phyloP scores from a whole-genome alignment of 192 early-diverging fungal species.

The Linnemannia zychae region DNA sequence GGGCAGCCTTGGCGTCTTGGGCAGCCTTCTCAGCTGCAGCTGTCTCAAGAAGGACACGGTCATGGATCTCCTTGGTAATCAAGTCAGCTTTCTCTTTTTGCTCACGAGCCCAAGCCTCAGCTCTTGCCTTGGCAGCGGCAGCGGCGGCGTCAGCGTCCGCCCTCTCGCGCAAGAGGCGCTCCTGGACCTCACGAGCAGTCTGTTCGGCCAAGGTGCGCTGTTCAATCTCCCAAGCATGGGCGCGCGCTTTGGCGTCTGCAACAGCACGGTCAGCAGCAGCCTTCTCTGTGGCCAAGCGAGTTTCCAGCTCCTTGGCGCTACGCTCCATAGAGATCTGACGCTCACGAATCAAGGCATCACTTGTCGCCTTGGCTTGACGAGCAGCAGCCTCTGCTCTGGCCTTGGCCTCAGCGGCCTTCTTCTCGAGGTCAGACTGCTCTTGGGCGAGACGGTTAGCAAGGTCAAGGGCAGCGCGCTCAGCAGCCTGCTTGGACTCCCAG shows the following conservation, averaged over 20 bases:
- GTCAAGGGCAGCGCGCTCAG: constrained; percentile 13
- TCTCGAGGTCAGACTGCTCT: constrained; percentile 23
- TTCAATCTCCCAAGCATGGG: constrained; percentile 24
- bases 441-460: constrained; percentile 12
- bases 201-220: constrained; percentile 9
- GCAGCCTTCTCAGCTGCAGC: constrained; percentile 16
- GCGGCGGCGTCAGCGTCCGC: constrained; percentile 14
- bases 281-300: constrained; percentile 6
- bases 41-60: constrained; percentile 8
- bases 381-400: constrained; percentile 19
- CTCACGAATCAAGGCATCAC: constrained; percentile 8
- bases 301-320: constrained; percentile 18
- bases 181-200: constrained; percentile 10
- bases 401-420: constrained; percentile 10
- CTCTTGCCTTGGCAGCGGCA: constrained; percentile 11
- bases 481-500: constrained; percentile 16
- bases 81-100: constrained; percentile 17
- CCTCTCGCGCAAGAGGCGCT: constrained; percentile 12
- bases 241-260: constrained; percentile 8
- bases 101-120: constrained; percentile 23
- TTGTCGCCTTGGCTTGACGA: constrained; percentile 2
- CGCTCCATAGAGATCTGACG: constrained; percentile 17
- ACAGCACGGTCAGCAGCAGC: constrained; percentile 18
- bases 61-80: constrained; percentile 16
- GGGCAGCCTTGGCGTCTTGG: constrained; percentile 4